These are phyloP conservation scores for Backusella westeae DNA, from an alignment of 192 early-diverging fungal species.

Conservation along the genomic window DNA sequence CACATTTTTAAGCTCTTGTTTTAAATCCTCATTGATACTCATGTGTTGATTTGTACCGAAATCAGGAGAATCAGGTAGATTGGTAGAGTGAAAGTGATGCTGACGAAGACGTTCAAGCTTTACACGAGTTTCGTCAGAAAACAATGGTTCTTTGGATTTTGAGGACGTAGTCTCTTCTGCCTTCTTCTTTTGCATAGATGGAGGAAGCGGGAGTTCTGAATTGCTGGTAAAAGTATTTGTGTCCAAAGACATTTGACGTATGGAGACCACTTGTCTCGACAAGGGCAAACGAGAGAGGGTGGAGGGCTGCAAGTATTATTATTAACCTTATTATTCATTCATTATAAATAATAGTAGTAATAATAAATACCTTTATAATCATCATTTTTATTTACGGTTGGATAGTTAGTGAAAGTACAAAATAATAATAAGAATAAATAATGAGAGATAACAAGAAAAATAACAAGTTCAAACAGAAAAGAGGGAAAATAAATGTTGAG, in stretches of 20 bases:
- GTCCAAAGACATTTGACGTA: conserved; percentile 12
- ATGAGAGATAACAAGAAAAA: neutral
- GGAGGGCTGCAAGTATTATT: neutral
- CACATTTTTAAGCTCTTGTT: conserved; percentile 47
- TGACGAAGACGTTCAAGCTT: conserved; percentile 21
- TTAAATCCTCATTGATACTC: conserved; percentile 51
- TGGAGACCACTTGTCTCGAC: neutral
- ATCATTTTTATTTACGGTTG: neutral
- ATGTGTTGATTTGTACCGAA: conserved; percentile 62
- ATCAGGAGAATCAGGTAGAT: conserved; percentile 43
- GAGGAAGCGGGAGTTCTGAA: conserved; percentile 7
- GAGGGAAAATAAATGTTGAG: neutral
- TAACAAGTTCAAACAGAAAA: neutral
- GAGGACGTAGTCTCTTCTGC: neutral
- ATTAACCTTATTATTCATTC: neutral
- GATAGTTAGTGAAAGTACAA: neutral
- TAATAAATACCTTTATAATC: conserved; percentile 2
- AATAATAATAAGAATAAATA: neutral
- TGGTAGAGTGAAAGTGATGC: conserved; percentile 35
- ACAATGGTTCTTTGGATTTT: neutral
- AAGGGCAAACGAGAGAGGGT: neutral
- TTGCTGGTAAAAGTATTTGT: neutral
- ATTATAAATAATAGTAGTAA: neutral
- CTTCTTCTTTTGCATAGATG: conserved; percentile 9
- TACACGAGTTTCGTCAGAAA: conserved; percentile 20